These are phyloP conservation scores for Beauveria australis DNA, from an alignment of 2,329 filamentous ascomycete genomes.

Conservation along the genomic window DNA sequence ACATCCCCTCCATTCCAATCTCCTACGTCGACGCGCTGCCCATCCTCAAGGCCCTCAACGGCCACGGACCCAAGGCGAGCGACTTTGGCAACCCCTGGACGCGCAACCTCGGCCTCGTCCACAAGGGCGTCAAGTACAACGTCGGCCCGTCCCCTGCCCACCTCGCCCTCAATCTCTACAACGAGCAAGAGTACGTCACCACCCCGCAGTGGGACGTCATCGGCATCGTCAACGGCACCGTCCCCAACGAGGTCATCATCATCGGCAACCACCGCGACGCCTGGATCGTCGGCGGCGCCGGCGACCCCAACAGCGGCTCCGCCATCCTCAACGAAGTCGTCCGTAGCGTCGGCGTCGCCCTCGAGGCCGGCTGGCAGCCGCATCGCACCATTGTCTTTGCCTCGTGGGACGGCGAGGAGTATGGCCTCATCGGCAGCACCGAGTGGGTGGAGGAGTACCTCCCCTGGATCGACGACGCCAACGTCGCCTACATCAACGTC, in stretches of 20 bases:
- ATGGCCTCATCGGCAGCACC: conserved; percentile 76
- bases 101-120: conserved; percentile 60
- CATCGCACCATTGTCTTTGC: conserved; percentile 86
- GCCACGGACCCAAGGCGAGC: conserved; percentile 69
- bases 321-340: conserved; percentile 73
- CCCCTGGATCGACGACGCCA: conserved; percentile 65
- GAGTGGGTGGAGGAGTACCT: conserved; percentile 91
- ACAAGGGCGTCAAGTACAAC: conserved; percentile 78
- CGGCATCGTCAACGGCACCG: conserved; percentile 80
- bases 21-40: conserved; percentile 83
- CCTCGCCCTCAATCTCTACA: conserved; percentile 63
- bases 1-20: conserved; percentile 84
- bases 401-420: conserved; percentile 77
- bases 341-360: conserved; percentile 62
- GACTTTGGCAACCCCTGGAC: conserved; percentile 68
- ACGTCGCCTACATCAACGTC: conserved; percentile 79
- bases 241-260: conserved; percentile 77
- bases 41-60: conserved; percentile 82
- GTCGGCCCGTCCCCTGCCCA: conserved; percentile 72
- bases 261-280: conserved; percentile 90
- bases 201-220: conserved; percentile 88
- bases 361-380: conserved; percentile 51
- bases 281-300: conserved; percentile 79
- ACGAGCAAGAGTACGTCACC: conserved; percentile 73
- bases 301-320: conserved; percentile 75